These are phyloP conservation scores for Fusarium oligoseptatum DNA, from an alignment of 2,329 filamentous ascomycete species.

Conservation along the genomic window DNA sequence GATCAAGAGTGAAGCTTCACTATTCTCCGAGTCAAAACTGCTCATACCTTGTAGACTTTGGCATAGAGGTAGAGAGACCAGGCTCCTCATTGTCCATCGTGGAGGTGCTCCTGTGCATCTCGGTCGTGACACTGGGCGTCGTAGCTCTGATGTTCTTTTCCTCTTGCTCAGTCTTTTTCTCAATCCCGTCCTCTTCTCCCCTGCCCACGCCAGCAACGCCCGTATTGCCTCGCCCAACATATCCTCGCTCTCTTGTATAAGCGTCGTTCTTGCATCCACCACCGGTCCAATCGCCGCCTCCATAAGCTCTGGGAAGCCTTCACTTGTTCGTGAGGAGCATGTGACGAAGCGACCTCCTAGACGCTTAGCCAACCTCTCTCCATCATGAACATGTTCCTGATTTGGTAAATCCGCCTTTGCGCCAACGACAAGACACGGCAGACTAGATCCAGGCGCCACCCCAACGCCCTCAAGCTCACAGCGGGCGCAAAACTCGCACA, in stretches of 20 bases:
- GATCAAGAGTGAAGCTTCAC: slow-evolving; percentile 17
- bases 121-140: slow-evolving; percentile 9
- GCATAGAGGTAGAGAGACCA: slow-evolving; percentile 7
- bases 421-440: slow-evolving; percentile 32
- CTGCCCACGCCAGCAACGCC: slow-evolving; percentile 6
- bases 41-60: neutral
- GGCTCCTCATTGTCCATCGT: slow-evolving; percentile 29
- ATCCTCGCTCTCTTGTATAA: slow-evolving; percentile 35
- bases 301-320: slow-evolving; percentile 12
- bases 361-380: slow-evolving; percentile 18
- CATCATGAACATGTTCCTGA: slow-evolving; percentile 18
- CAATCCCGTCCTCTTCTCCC: neutral
- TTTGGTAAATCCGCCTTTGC: slow-evolving; percentile 20
- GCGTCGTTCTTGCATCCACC: slow-evolving; percentile 20
- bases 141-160: neutral
- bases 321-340: slow-evolving; percentile 16
- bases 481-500: slow-evolving; percentile 34
- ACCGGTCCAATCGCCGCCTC: slow-evolving; percentile 26
- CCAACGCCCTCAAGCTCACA: slow-evolving; percentile 28
- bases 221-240: slow-evolving; percentile 22
- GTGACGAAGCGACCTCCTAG: slow-evolving; percentile 26
- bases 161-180: slow-evolving; percentile 7
- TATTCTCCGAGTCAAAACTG: slow-evolving; percentile 9
- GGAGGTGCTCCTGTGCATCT: slow-evolving; percentile 30
- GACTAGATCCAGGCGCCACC: slow-evolving; percentile 24